Conservation (phyloP, 2,329 filamentous ascomycete species). For the Atkinsonella texensis region DNA sequence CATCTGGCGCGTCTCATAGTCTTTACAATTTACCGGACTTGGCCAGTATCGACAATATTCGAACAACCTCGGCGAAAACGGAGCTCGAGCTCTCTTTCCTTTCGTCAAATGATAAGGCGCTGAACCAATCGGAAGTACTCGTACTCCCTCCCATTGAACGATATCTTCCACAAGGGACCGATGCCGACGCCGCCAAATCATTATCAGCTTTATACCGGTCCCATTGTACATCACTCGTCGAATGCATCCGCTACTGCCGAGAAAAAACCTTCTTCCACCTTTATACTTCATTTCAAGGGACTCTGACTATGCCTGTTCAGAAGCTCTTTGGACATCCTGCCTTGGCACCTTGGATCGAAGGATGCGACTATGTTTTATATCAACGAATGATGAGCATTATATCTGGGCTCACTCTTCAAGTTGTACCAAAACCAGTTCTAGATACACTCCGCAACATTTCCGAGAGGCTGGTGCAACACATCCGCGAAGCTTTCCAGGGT, state of each 20-base stretch:
- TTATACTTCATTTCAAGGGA: conserved; percentile 91
- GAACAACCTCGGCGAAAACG: conserved; percentile 46
- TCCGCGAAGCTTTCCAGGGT: conserved; percentile 72
- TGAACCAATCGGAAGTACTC: conserved; percentile 54
- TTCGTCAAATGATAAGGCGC: conserved; percentile 38
- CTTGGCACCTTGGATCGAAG: conserved; percentile 84
- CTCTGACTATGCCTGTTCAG: conserved; percentile 90
- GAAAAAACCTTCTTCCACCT: conserved; percentile 94
- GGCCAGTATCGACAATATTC: conserved; percentile 44
- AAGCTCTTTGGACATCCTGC: conserved; percentile 75
- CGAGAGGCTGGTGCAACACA: conserved; percentile 65
- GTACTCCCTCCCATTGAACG: conserved; percentile 74
- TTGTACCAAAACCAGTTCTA: conserved; percentile 77
- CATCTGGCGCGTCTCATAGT: conserved; percentile 25
- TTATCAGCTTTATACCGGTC: conserved; percentile 81
- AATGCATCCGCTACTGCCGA: conserved; percentile 91
- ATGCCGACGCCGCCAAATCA: conserved; percentile 75
- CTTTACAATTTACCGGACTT: conserved; percentile 50
- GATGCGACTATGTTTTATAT: conserved; percentile 92
- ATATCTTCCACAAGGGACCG: conserved; percentile 71
- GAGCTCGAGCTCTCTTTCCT: conserved; percentile 49
- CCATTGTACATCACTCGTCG: conserved; percentile 88
- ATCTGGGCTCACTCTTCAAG: conserved; percentile 77
- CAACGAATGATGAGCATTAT: conserved; percentile 94
- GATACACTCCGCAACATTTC: conserved; percentile 82